Evolutionary conservation across 2,329 filamentous ascomycete species (phyloP).

Genomic region (Sarocladium strictum): DNA sequence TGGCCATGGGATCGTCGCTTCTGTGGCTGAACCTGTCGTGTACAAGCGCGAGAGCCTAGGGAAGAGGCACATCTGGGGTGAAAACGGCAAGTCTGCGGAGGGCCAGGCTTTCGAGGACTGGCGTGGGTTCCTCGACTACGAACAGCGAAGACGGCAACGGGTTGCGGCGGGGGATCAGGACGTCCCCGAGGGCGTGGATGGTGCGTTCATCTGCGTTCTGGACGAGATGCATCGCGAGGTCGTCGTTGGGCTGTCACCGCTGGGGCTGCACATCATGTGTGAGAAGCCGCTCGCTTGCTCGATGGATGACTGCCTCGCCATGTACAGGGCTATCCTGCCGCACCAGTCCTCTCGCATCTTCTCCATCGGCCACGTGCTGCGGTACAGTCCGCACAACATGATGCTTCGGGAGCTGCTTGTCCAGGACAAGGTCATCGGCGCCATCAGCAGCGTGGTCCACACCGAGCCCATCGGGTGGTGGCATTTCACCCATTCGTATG

Average conservation of each 20-base stretch:
- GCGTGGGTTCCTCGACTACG: constrained; percentile 70
- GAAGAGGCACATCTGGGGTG: constrained; percentile 65
- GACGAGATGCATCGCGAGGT: constrained; percentile 87
- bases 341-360: constrained; percentile 50
- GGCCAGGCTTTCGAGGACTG: constrained; percentile 70
- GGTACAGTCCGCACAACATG: constrained; percentile 91
- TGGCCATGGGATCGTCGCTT: constrained; percentile 63
- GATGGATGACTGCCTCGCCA: constrained; percentile 69
- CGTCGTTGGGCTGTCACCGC: constrained; percentile 63
- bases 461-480: constrained; percentile 94
- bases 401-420: constrained; percentile 73
- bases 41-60: constrained; percentile 73
- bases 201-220: constrained; percentile 60
- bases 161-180: constrained; percentile 39
- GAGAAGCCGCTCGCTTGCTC: constrained; percentile 90
- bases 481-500: constrained; percentile 90
- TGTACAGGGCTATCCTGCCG: constrained; percentile 54
- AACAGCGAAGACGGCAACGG: constrained; percentile 53
- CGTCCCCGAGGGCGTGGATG: constrained; percentile 53
- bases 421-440: constrained; percentile 70
- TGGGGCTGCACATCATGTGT: constrained; percentile 79
- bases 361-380: constrained; percentile 86
- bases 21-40: constrained; percentile 73
- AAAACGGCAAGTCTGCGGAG: constrained; percentile 34
- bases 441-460: constrained; percentile 81